phyloP scores from a whole-genome alignment of 495 filamentous ascomycete genomes.

The Sabuloglossum arenarium region DNA sequence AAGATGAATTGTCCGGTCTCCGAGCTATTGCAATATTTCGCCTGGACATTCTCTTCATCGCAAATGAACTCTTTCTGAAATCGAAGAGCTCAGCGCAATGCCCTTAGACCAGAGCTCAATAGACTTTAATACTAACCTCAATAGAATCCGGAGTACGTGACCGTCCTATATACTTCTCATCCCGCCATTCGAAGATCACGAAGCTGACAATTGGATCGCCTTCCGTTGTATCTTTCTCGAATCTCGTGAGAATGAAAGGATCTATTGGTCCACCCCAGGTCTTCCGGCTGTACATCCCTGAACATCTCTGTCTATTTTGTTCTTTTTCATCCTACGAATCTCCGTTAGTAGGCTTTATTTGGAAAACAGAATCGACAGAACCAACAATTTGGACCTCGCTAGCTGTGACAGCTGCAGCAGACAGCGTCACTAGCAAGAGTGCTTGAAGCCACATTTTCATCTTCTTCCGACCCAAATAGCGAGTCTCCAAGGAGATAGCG shows the following conservation, averaged over 20 bases:
- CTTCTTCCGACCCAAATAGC: background rate
- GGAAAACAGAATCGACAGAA: conserved; percentile 6
- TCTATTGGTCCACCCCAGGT: conserved; percentile 78
- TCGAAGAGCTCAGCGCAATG: background rate
- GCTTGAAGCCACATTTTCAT: conserved; percentile 2
- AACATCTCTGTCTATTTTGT: conserved; percentile 66
- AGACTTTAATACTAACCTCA: conserved; percentile 8
- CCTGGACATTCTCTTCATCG: conserved; percentile 41
- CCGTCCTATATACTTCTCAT: conserved; percentile 52
- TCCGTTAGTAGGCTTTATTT: conserved; percentile 5
- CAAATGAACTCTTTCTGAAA: conserved; percentile 43
- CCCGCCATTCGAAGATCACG: conserved; percentile 85
- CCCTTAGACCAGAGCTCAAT: background rate
- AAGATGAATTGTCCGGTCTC: conserved; percentile 77
- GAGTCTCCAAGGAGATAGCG: background rate
- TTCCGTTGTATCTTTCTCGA: conserved; percentile 34
- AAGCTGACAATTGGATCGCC: conserved; percentile 59
- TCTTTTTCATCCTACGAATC: conserved; percentile 44
- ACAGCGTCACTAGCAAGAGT: background rate
- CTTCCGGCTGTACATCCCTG: conserved; percentile 88
- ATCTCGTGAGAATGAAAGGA: conserved; percentile 73
- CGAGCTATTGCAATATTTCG: conserved; percentile 44
- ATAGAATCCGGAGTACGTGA: conserved; percentile 15
- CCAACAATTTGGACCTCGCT: conserved; percentile 43
- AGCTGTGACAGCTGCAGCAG: conserved; percentile 11